Evolutionary conservation across 2,329 filamentous ascomycete genomes (phyloP).

Genomic region (Drechmeria coniospora): DNA sequence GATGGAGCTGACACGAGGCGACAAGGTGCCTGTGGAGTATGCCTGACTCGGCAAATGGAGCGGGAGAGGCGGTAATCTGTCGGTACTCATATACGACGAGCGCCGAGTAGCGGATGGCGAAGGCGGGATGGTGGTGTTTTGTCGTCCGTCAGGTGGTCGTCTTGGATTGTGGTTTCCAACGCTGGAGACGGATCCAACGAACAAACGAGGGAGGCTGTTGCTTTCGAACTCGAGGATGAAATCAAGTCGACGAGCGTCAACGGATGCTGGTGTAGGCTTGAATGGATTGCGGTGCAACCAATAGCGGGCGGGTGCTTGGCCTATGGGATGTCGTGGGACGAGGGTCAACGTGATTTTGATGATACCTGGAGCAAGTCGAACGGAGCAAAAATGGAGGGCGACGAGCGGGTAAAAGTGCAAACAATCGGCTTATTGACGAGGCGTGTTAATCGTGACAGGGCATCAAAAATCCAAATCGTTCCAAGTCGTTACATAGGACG

Average conservation of each 20-base stretch:
- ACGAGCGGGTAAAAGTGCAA: too few species aligned
- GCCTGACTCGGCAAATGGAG: slow-evolving; percentile 54
- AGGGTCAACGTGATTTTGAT: too few species aligned
- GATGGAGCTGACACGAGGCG: slow-evolving; percentile 63
- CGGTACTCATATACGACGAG: slow-evolving; percentile 47
- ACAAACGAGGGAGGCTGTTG: too few species aligned
- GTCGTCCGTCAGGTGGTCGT: slow-evolving; percentile 1
- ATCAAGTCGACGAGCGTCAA: too few species aligned
- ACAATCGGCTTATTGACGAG: slow-evolving; percentile 7
- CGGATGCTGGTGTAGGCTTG: too few species aligned
- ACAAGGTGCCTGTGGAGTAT: slow-evolving; percentile 56
- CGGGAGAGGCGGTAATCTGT: slow-evolving; percentile 57
- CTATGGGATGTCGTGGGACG: too few species aligned
- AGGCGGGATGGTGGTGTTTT: slow-evolving; percentile 27
- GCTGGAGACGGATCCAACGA: background rate
- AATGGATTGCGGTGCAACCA: too few species aligned
- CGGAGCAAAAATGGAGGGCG: too few species aligned
- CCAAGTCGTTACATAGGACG: background rate
- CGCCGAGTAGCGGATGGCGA: slow-evolving; percentile 43
- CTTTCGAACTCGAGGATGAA: too few species aligned
- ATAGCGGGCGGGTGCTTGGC: too few species aligned
- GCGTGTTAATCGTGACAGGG: slow-evolving; percentile 14
- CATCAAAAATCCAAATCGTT: slow-evolving; percentile 8
- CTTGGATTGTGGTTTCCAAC: background rate
- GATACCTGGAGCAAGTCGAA: too few species aligned